phyloP scores from a whole-genome alignment of 73 alveolate genomes.

The Paramecium pentaurelia region DNA sequence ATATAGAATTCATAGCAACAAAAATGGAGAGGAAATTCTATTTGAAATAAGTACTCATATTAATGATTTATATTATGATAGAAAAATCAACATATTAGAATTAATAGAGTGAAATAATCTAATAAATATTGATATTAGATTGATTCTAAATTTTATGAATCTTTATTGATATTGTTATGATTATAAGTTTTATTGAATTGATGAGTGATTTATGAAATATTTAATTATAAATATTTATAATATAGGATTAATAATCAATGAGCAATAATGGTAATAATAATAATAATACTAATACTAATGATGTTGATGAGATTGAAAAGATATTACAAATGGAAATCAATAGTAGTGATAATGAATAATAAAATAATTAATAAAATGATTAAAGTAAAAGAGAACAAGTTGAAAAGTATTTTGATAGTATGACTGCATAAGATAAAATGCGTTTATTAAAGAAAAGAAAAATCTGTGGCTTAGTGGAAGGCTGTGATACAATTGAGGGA shows the following conservation, averaged over 20 bases:
- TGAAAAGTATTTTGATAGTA: background rate
- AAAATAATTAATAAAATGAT: background rate
- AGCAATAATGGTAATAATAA: background rate
- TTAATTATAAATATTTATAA: background rate
- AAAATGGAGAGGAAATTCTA: too few relatives aligned
- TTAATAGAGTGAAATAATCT: too few relatives aligned
- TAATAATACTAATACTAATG: background rate
- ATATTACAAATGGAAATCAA: background rate
- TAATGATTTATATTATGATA: too few relatives aligned
- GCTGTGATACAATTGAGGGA: constrained; percentile 64
- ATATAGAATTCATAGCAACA: too few relatives aligned
- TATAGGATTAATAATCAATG: background rate
- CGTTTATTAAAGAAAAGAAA: constrained; percentile 50
- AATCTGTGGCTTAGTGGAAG: constrained; percentile 59
- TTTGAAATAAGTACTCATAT: too few relatives aligned
- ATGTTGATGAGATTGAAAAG: background rate
- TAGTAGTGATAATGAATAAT: background rate
- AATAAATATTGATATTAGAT: too few relatives aligned
- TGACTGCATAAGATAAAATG: constrained; percentile 30
- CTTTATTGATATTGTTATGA: background rate
- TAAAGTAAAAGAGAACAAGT: background rate
- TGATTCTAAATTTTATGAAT: too few relatives aligned
- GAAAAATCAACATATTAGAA: too few relatives aligned
- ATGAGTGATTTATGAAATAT: background rate
- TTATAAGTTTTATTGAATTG: background rate